A percentile compares a stretch with the other conserved stretches of the same genome.
These are phyloP conservation scores for Suhomyces bokatorum DNA, from an alignment of 1,139 yeast genomes.

Conservation along the genomic window DNA sequence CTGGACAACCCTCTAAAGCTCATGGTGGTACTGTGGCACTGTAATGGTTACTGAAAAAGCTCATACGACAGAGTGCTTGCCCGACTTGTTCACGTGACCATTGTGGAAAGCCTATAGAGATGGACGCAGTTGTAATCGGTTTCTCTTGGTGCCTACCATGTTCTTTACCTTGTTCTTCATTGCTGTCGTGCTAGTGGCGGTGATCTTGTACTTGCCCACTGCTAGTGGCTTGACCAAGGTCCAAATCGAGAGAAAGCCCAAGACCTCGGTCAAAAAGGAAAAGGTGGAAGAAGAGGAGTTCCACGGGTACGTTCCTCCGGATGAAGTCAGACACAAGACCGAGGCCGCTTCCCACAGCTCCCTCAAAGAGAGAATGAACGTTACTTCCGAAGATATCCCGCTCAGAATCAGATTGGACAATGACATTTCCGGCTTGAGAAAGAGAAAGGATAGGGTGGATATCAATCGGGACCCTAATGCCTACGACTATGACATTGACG, in stretches of 20 bases:
- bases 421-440: slow-evolving; percentile 13
- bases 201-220: slow-evolving; percentile 38
- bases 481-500: slow-evolving; percentile 60
- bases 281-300: slow-evolving; percentile 10
- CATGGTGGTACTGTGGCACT: slow-evolving; percentile 2
- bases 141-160: slow-evolving; percentile 21
- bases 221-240: slow-evolving; percentile 40
- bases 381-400: slow-evolving; percentile 44
- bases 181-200: slow-evolving; percentile 32
- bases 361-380: slow-evolving; percentile 31
- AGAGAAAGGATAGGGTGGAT: slow-evolving; percentile 18
- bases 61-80: neutral
- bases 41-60: neutral
- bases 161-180: slow-evolving; percentile 27
- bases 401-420: slow-evolving; percentile 27
- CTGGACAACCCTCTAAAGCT: neutral
- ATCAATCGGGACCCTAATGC: slow-evolving; percentile 32
- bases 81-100: slow-evolving; percentile 1
- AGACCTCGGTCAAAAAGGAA: slow-evolving; percentile 8
- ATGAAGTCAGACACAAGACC: slow-evolving; percentile 28
- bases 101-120: neutral
- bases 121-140: neutral
- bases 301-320: slow-evolving; percentile 45
- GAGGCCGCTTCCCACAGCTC: slow-evolving; percentile 14
- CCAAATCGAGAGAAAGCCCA: slow-evolving; percentile 22